Evolutionary conservation across 345 rosid species (phyloP).

Genomic region (Populus euphratica): DNA sequence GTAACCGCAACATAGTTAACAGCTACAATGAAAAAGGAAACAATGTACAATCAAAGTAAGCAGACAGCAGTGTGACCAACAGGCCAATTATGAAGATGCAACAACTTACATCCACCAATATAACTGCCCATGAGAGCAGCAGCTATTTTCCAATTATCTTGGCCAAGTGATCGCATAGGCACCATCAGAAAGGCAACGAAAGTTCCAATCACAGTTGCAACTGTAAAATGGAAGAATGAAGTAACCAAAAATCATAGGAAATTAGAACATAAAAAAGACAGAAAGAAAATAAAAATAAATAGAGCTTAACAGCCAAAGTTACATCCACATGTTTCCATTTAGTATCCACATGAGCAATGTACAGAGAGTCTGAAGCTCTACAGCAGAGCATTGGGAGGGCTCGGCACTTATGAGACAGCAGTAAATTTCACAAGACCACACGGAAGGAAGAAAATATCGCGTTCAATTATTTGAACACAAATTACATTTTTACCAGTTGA

Average conservation of each 20-base stretch:
- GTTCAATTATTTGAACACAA: too few species aligned
- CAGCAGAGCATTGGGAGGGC: too few species aligned
- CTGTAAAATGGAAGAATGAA: slow-evolving; percentile 40
- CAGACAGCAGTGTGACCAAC: background rate
- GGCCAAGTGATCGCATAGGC: slow-evolving; percentile 87
- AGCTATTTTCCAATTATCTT: slow-evolving; percentile 88
- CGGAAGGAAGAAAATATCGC: too few species aligned
- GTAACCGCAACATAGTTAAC: slow-evolving; percentile 85
- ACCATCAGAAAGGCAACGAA: slow-evolving; percentile 62
- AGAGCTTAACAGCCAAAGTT: too few species aligned
- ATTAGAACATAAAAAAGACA: background rate
- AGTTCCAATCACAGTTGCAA: slow-evolving; percentile 65
- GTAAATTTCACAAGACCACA: too few species aligned
- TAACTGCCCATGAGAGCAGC: slow-evolving; percentile 90
- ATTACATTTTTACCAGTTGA: too few species aligned
- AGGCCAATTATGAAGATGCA: background rate
- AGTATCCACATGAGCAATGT: too few species aligned
- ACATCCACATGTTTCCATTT: too few species aligned
- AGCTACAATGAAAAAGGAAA: slow-evolving; percentile 37
- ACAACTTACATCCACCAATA: slow-evolving; percentile 46
- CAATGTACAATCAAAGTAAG: background rate
- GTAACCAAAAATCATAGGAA: background rate
- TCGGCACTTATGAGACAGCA: too few species aligned
- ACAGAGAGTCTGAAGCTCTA: too few species aligned
- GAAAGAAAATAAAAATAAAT: background rate